These are phyloP conservation scores for Polyporus arcularius DNA, from an alignment of 768 basidiomycete genomes.

Conservation along the genomic window DNA sequence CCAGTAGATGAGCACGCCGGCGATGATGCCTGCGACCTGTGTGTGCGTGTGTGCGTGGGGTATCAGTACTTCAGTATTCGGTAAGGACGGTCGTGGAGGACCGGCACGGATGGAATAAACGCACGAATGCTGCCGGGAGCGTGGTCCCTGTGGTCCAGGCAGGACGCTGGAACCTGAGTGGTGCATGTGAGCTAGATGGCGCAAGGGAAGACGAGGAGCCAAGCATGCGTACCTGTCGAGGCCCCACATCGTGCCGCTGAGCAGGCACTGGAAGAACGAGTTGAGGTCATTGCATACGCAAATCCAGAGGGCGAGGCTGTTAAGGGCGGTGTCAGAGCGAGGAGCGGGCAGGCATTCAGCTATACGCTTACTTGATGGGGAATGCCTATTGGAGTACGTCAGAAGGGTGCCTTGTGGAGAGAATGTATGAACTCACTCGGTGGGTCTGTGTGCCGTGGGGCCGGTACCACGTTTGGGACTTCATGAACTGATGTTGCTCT, in stretches of 20 bases:
- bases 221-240: conserved; percentile 55
- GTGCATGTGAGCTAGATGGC: conserved; percentile 27
- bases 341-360: neutral
- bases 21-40: conserved; percentile 55
- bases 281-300: conserved; percentile 75
- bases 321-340: neutral
- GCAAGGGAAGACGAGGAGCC: neutral
- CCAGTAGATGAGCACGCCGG: conserved; percentile 73
- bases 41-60: neutral
- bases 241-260: conserved; percentile 83
- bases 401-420: neutral
- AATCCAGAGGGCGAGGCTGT: conserved; percentile 68
- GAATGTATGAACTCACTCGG: conserved; percentile 43
- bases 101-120: conserved; percentile 25
- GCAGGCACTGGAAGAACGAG: conserved; percentile 74
- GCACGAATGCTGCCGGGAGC: conserved; percentile 73
- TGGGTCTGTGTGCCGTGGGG: conserved; percentile 85
- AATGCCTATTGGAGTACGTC: conserved; percentile 54
- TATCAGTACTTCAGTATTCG: too few relatives aligned
- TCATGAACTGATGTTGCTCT: conserved; percentile 72
- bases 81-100: neutral
- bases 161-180: conserved; percentile 51
- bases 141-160: conserved; percentile 68
- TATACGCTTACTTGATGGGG: conserved; percentile 57
- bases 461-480: conserved; percentile 83